Evolutionary conservation across 2,329 filamentous ascomycete species (phyloP), one percentile per base, ranked within the genome.

Genomic region (Aureobasidium uvarum): DNA sequence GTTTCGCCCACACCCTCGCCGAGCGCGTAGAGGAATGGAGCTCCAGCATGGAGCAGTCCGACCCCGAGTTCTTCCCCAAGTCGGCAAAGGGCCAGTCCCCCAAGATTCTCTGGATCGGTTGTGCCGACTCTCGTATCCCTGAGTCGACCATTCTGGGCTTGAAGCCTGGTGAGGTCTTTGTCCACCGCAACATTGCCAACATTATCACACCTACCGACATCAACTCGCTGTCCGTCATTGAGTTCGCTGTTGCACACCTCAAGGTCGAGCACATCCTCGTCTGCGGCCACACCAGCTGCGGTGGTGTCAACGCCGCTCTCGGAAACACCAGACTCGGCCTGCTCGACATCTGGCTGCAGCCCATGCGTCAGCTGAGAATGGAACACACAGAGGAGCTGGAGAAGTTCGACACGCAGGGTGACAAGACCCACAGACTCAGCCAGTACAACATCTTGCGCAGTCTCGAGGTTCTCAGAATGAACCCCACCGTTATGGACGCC

Each of bases 151-250:
- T 96, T 72, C 84, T 93, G 33, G 88, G 89, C 72, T 83, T 92
- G 66, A 84, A 91, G 72, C 90, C 91, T 3, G 91, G 92, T 66
- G 91, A 96, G 72, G 87, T 96, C 70, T 96, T 96, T 76, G 89
- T 92, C 62, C 91, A 96, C 81, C 89, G 92, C 75, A 96, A 96
- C 81, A 93, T 96, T 75, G 91, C 90, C 77, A 96, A 96, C 80
- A 86, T 94, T 73, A 79, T 96, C 68, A 86, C 87, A 66, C 81
- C 87, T 23, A 87, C 86, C 71, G 92, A 96, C 75, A 84, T 94
- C 75, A 91, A 86, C 79, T 87, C 87, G 39, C 83, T 86, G 13
- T 85, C 86, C 64, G 91, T 94, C 52, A 88, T 96, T 74, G 88
- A 94, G 74, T 96, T 89, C 74, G 89, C 91, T 50, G 90, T 96